Evolutionary conservation across 352 stramenopile genomes (phyloP), one percentile per base, ranked within the genome.

Genomic region (Pythium myriotylum): DNA sequence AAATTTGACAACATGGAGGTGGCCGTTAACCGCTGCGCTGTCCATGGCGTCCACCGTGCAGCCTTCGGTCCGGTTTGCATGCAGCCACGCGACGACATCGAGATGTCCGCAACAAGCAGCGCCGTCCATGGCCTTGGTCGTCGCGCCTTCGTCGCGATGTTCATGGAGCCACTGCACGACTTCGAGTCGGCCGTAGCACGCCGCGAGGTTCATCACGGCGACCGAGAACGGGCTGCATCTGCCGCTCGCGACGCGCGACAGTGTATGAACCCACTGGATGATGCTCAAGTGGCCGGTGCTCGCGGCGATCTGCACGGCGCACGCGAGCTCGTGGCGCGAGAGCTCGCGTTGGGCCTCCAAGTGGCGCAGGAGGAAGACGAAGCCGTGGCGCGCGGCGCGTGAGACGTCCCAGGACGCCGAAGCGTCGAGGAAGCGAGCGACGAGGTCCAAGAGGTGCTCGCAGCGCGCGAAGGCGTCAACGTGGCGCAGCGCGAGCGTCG

Each of bases 81-180:
- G 50, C 0, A 67, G 51, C 52, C 62, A 83, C 40, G 67, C 33
- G 2, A 83, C 68, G 22, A 81, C 57, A 53, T 64, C 39, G 24
- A 78, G 35, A 24, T 83, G 69, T 9, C 74, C 74, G 17, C 62
- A 58, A 3, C 52, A 50, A 3, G 73, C 73, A 3, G 73, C 73
- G n/a, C 55, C 51, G 55, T 82, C 71, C 60, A 82, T 74, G 14
- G 71, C 67, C 26, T 70, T 67, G 54, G 65, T 72, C 17, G 69
- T 74, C 40, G 54, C 62, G 12, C 67, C 73, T 62, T 82, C 73
- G 3, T n/a, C 40, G 2, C 70, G 63, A 22, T 76, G 22, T 16
- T 58, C 33, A 49, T 82, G 73, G 12, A 82, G 49, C 23, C 55
- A 73, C 9, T 40, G 50, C 20, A 73, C 49, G 8, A 73, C 59